These are phyloP conservation scores for Noccaea caerulescens DNA, from an alignment of 345 rosid species.

Conservation along the genomic window DNA sequence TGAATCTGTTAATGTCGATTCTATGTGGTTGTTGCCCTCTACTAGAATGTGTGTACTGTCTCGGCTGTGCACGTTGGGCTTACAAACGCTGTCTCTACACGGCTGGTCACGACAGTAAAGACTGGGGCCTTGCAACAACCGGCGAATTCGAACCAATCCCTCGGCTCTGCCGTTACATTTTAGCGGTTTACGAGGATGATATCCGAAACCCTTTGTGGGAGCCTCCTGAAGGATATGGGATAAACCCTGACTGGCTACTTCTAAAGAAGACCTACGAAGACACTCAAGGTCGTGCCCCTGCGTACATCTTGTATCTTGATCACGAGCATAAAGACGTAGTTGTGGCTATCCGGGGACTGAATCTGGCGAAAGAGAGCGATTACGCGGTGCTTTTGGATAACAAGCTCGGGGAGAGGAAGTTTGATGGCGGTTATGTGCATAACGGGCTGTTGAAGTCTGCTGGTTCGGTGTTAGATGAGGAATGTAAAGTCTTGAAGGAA, in stretches of 20 bases:
- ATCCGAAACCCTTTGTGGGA: constrained; percentile 82
- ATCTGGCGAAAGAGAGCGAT: constrained; percentile 91
- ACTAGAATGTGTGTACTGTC: constrained; percentile 90
- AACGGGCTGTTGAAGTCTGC: constrained; percentile 93
- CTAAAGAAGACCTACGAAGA: constrained; percentile 70
- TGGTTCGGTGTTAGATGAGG: constrained; percentile 78
- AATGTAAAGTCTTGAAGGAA: constrained; percentile 69
- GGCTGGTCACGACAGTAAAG: constrained; percentile 90
- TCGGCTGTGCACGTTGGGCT: constrained; percentile 97
- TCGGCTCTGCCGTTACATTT: constrained; percentile 82
- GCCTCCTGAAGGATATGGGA: constrained; percentile 87
- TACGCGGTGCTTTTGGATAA: constrained; percentile 83
- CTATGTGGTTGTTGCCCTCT: constrained; percentile 80
- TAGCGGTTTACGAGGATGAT: constrained; percentile 94
- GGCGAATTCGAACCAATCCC: constrained; percentile 91
- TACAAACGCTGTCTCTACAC: constrained; percentile 93
- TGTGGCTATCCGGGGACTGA: constrained; percentile 81
- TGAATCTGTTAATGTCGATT: constrained; percentile 60
- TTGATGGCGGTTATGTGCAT: constrained; percentile 95
- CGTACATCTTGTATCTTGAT: constrained; percentile 80
- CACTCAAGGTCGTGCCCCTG: constrained; percentile 78
- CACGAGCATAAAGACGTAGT: constrained; percentile 74
- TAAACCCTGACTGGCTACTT: constrained; percentile 70
- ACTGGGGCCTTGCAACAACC: constrained; percentile 84
- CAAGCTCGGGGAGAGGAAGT: constrained; percentile 75